Base-by-base conservation (phyloP, 257 asterid species). In the Leonotis leonurus region DNA sequence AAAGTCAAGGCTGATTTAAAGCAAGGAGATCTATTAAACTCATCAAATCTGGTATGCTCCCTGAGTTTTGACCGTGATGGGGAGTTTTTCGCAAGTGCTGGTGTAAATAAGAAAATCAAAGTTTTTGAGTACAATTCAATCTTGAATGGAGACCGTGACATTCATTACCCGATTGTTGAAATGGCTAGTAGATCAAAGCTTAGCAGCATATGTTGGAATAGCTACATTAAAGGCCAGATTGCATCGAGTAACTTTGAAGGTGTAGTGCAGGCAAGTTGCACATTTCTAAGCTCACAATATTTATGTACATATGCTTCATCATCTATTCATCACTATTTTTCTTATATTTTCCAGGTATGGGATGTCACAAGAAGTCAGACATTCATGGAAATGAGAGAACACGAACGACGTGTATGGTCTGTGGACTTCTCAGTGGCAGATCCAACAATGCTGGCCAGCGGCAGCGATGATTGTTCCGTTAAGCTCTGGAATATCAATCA, bases 401-500 rank as follows among this genome's bases (percentile, higher is more conserved):
- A 93, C 16, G 96, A 87, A 65, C 81, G 85, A 60, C 95, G 99
- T 6, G 88, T 93, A 51, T 93, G 99, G 99, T 93, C 99, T 1
- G 82, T 93, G 32, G 97, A 93, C 75, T 93, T 85, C 70, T 93
- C 97, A 10, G 81, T 82, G 54, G 94, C 94, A 68, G 99, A 89
- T 65, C 99, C 99, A 29, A 85, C 96, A 20, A 66, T 89, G 95
- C 80, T 93, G 74, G 99, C 97, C 49, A 93, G 99, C 52, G 97
- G 99, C 52, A 87, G 99, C 50, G 99, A 93, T 56, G 99, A 93
- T 77, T 94, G 99, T 62, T 87, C 95, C 37, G 89, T 89, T 64
- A 93, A 89, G 83, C 97, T 93, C 71, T 93, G 99, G 99, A 93
- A 89, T 85, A 89, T 87, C 86, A 93, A 93, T 93, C 99, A 93